Evolutionary conservation across 352 stramenopile genomes (phyloP).

Genomic region (Phytopythium sindhum): DNA sequence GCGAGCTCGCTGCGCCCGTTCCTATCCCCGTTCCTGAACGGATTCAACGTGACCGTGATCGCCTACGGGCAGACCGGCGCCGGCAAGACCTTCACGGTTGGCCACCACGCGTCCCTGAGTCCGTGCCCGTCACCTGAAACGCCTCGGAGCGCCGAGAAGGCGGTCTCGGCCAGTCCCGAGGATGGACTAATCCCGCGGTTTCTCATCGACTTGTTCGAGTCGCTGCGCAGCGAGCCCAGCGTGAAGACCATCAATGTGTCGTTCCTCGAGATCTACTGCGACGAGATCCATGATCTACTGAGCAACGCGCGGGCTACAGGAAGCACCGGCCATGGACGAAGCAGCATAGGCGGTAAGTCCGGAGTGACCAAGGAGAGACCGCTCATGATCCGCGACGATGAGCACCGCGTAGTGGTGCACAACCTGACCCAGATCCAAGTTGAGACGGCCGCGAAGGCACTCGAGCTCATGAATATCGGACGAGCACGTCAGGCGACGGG

Average conservation of each 20-base stretch:
- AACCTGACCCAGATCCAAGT: slow-evolving; percentile 43
- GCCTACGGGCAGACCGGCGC: slow-evolving; percentile 85
- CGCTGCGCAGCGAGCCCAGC: slow-evolving; percentile 22
- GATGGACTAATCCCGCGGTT: slow-evolving; percentile 84
- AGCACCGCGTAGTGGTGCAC: slow-evolving; percentile 1
- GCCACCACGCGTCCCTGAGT: slow-evolving; percentile 43
- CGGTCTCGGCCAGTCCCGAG: slow-evolving; percentile 13
- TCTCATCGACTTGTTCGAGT: slow-evolving; percentile 68
- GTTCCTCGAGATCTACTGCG: slow-evolving; percentile 96
- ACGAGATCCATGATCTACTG: slow-evolving; percentile 96
- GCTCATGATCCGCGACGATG: slow-evolving; percentile 56
- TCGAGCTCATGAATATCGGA: slow-evolving; percentile 73
- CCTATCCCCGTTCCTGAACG: slow-evolving; percentile 79
- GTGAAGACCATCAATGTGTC: slow-evolving; percentile 69
- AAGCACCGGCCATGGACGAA: not conserved
- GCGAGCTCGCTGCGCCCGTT: slow-evolving; percentile 64
- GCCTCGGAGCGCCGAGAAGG: slow-evolving; percentile 17
- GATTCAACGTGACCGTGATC: slow-evolving; percentile 88
- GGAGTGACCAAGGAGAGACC: slow-evolving; percentile 18
- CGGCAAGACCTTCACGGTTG: slow-evolving; percentile 85
- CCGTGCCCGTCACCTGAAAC: slow-evolving; percentile 10
- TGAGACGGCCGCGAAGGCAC: slow-evolving; percentile 44
- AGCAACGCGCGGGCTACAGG: slow-evolving; percentile 25
- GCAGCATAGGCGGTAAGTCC: not conserved
- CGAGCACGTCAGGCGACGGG: slow-evolving; percentile 49